Conservation (phyloP, 306 rosid genomes). For the Quercus cerris region DNA sequence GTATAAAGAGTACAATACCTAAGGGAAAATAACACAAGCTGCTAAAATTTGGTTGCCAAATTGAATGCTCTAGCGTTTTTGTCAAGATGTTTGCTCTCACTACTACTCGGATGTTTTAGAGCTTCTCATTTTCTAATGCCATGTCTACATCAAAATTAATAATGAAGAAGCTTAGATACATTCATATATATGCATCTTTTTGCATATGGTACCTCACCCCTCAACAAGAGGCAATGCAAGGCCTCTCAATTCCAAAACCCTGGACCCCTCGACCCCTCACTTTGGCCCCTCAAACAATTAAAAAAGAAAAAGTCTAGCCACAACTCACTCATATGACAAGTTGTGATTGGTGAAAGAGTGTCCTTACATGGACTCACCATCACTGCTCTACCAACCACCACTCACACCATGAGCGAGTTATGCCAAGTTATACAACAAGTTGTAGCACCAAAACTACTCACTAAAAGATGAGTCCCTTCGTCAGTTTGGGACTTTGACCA, state of each 20-base stretch:
- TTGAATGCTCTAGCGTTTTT: not conserved
- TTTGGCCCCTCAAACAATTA: not conserved
- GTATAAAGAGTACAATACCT: not conserved
- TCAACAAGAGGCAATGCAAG: not conserved
- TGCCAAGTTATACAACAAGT: too few relatives aligned
- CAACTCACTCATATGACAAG: too few relatives aligned
- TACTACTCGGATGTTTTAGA: not conserved
- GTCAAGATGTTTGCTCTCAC: constrained; percentile 9
- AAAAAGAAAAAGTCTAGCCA: too few relatives aligned
- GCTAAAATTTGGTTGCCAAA: not conserved
- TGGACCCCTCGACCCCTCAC: not conserved
- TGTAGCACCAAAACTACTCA: too few relatives aligned
- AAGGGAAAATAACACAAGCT: not conserved
- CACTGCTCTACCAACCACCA: too few relatives aligned
- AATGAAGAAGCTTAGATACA: too few relatives aligned
- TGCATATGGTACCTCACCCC: too few relatives aligned
- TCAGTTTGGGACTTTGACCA: constrained; percentile 25
- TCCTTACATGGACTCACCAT: too few relatives aligned
- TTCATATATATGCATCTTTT: too few relatives aligned
- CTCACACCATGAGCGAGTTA: fast-evolving
- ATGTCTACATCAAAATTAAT: not conserved
- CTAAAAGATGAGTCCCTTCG: not conserved
- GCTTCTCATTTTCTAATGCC: not conserved
- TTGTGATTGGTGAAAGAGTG: too few relatives aligned
- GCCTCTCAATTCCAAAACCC: not conserved